Conservation (phyloP, 495 filamentous ascomycete species). For the Parmelia sp. region DNA sequence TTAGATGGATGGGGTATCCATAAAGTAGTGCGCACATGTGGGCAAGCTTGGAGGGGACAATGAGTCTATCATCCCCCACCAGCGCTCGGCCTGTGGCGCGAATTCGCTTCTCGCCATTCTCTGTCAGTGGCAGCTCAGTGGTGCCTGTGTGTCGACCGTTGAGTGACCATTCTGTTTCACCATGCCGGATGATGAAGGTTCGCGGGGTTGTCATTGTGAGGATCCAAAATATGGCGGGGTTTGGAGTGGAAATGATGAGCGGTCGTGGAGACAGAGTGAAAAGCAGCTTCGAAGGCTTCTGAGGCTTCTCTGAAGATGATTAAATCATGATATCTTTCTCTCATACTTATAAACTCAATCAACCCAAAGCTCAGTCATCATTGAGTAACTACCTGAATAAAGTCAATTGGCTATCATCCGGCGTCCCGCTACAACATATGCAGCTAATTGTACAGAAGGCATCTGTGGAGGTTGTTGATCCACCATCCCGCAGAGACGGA, state of each 20-base stretch:
- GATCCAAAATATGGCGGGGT: not conserved
- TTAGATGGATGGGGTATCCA: not conserved
- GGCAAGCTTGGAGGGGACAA: slow-evolving; percentile 73
- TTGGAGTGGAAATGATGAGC: not conserved
- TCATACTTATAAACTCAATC: not conserved
- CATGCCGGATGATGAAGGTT: slow-evolving; percentile 89
- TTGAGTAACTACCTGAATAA: slow-evolving; percentile 13
- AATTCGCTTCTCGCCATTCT: slow-evolving; percentile 80
- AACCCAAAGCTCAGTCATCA: not conserved
- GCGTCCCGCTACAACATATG: slow-evolving; percentile 8
- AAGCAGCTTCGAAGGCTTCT: not conserved
- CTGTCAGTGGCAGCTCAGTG: slow-evolving; percentile 79
- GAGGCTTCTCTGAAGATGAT: too few species aligned
- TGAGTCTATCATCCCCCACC: slow-evolving; percentile 76
- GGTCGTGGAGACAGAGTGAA: not conserved
- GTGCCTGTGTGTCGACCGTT: slow-evolving; percentile 85
- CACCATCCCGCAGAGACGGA: not conserved
- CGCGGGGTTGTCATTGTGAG: slow-evolving; percentile 57
- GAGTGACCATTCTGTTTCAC: slow-evolving; percentile 96
- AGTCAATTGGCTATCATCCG: slow-evolving; percentile 9
- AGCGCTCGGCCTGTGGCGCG: slow-evolving; percentile 74
- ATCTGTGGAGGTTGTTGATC: not conserved
- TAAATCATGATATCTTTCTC: too few species aligned
- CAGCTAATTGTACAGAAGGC: slow-evolving; percentile 2
- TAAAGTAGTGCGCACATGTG: slow-evolving; percentile 52